Evolutionary conservation across 2,329 filamentous ascomycete species (phyloP).

Genomic region (Nothophoma quercina): DNA sequence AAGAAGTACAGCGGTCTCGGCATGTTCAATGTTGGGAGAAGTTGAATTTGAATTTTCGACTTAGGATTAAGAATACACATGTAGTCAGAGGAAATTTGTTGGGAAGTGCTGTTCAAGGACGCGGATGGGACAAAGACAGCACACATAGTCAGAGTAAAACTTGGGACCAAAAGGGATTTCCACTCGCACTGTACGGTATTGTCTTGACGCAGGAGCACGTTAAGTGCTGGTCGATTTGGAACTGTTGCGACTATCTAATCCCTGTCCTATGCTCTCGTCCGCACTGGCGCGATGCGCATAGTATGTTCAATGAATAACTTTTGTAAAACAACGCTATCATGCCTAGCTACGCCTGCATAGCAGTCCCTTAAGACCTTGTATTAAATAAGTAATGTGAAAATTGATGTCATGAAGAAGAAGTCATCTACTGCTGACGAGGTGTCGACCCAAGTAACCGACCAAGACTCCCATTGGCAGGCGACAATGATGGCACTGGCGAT

Average conservation of each 20-base stretch:
- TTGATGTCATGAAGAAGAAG: slow-evolving; percentile 4
- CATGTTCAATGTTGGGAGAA: background rate
- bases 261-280: slow-evolving; percentile 13
- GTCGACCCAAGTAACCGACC: slow-evolving; percentile 46
- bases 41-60: background rate
- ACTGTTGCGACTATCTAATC: slow-evolving; percentile 9
- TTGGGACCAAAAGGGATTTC: background rate
- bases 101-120: too few relatives aligned
- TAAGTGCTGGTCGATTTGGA: slow-evolving; percentile 3
- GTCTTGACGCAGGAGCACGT: too few relatives aligned
- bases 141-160: too few relatives aligned
- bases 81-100: too few relatives aligned
- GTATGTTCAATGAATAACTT: slow-evolving; percentile 13
- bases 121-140: too few relatives aligned
- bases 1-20: background rate
- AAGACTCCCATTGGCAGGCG: slow-evolving; percentile 48
- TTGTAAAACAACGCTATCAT: slow-evolving; percentile 16
- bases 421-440: slow-evolving; percentile 16
- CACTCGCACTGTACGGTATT: too few relatives aligned
- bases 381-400: slow-evolving; percentile 5
- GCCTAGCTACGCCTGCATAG: slow-evolving; percentile 22
- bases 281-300: slow-evolving; percentile 21
- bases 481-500: slow-evolving; percentile 41
- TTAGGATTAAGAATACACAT: too few relatives aligned
- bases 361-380: slow-evolving; percentile 8